These are phyloP conservation scores for Umbelopsis vinacea DNA, from an alignment of 192 early-diverging fungal species.

Conservation along the genomic window DNA sequence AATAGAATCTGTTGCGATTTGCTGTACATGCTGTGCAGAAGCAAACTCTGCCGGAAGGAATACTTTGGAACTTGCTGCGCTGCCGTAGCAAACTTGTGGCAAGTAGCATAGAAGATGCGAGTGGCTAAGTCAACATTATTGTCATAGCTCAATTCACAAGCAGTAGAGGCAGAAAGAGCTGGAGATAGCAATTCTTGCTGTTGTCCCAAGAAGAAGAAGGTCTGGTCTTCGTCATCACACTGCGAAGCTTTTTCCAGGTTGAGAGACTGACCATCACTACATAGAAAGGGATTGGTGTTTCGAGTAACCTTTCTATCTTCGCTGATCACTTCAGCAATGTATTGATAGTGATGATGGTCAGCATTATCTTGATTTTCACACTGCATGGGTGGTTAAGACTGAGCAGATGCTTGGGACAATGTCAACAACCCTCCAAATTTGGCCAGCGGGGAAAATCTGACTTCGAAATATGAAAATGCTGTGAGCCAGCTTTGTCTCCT, in stretches of 20 bases:
- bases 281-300: neutral
- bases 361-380: neutral
- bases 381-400: neutral
- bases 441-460: neutral
- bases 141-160: conserved; percentile 4
- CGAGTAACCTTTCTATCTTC: neutral
- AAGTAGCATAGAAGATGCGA: conserved; percentile 14
- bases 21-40: conserved; percentile 39
- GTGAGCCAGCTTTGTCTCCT: no score
- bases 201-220: conserved; percentile 3
- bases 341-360: neutral
- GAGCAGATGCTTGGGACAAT: neutral
- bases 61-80: conserved; percentile 22
- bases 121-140: conserved; percentile 2
- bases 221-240: neutral
- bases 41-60: conserved; percentile 34
- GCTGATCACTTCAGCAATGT: neutral
- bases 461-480: neutral
- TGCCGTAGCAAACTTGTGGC: conserved; percentile 1
- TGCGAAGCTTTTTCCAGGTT: neutral
- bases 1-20: conserved; percentile 43
- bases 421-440: neutral
- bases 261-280: neutral
- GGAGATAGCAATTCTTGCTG: neutral
- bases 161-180: neutral